A percentile compares a stretch with the other conserved stretches of the same genome.
Evolutionary conservation across 768 basidiomycete species (phyloP).

Genomic region (Leccinum imitatum): DNA sequence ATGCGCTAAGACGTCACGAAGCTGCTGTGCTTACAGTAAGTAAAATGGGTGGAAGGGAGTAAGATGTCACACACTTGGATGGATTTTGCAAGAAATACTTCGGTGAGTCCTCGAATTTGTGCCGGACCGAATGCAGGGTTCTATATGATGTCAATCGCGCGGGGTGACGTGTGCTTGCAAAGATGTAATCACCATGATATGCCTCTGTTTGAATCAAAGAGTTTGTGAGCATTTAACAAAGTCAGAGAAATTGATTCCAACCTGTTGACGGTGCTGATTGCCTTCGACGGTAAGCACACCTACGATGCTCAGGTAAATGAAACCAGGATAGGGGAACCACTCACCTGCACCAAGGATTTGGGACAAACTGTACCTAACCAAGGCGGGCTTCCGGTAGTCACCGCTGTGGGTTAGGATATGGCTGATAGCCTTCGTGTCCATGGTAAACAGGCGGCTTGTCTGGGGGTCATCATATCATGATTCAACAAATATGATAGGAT

Average conservation of each 20-base stretch:
- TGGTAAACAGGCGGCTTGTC: not conserved
- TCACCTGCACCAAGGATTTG: constrained; percentile 1
- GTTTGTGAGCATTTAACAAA: not conserved
- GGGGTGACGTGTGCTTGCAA: not conserved
- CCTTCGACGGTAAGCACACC: constrained; percentile 11
- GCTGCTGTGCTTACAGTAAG: constrained; percentile 14
- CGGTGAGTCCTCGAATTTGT: constrained; percentile 55
- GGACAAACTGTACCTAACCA: constrained; percentile 1
- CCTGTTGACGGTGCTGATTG: constrained; percentile 38
- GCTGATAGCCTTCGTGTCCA: constrained; percentile 6
- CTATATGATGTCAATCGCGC: constrained; percentile 24
- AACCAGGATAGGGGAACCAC: not conserved
- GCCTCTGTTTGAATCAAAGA: constrained; percentile 7
- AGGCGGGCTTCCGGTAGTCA: constrained; percentile 5
- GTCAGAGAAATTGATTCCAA: not conserved
- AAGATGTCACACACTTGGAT: constrained; percentile 36
- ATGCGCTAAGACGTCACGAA: constrained; percentile 44
- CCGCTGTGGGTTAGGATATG: constrained; percentile 2
- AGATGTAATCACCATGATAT: constrained; percentile 27
- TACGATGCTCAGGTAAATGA: not conserved
- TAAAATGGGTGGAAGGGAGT: not conserved
- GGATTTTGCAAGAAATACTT: constrained; percentile 57
- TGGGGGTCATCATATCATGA: not conserved
- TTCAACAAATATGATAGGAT: not conserved
- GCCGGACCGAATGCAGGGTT: constrained; percentile 64